Evolutionary conservation across 192 early-diverging fungal genomes (phyloP), one percentile per base, ranked within the genome.

Genomic region (Mortierella alpina): DNA sequence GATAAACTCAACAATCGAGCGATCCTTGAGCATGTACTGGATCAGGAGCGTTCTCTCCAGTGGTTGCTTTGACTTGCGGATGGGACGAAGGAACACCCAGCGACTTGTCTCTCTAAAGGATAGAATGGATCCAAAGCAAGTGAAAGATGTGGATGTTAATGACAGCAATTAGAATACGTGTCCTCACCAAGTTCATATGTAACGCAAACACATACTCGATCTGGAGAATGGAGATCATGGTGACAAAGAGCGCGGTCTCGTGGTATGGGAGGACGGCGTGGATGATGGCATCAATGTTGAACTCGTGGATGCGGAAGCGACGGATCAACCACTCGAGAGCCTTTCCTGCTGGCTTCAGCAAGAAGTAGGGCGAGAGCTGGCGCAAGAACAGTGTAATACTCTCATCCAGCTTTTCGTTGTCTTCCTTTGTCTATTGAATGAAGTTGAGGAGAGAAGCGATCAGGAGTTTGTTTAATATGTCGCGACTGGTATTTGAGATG

Each of bases 291-390:
- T 94, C 92, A 23, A 95, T 84, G 73, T 98, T 99, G 83, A 92
- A 91, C 72, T 95, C 93, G 66, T 99, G 84, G 70, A 99, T 94
- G 52, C 91, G 83, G 84, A 88, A 91, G n/a, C 95, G 88, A 44
- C 96, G 90, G 15, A 98, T 84, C 45, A 99, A 87, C 95, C 96
- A 99, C 79, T 99, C 97, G 17, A 98, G 75, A 0, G 91, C 92
- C 75, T 97, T 97, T 66, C 94, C 92, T 1, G 95, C 85, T n/a
- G 93, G 90, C 66, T 91, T 90, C n/a, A 93, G 84, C 56, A 96
- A 77, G 70, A 97, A 95, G 74, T 95, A 91, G 9, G 94, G 95
- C 7, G 94, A 95, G 18, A 98, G 66, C 13, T 88, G 85, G n/a
- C 84, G 84, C 53, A 99, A 70, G 55, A 99, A 96, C 49, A 83